These are phyloP conservation scores for Saccharomycopsis sp. DNA, from an alignment of 805 yeast genomes.

Conservation along the genomic window DNA sequence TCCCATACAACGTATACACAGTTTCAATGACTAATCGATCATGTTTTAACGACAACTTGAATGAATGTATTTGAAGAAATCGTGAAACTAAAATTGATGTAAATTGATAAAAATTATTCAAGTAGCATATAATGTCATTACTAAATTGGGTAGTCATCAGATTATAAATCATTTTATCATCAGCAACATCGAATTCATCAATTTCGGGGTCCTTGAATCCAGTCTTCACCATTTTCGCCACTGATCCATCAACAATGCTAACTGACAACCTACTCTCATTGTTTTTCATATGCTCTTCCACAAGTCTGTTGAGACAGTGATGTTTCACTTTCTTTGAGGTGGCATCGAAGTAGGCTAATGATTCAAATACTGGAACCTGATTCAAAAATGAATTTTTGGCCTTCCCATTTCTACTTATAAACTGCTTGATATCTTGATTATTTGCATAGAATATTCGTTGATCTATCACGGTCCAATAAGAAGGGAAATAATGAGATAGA, in stretches of 20 bases:
- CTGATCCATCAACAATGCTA: background rate
- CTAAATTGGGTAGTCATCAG: background rate
- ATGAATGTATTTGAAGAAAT: slow-evolving; percentile 2
- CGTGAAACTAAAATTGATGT: background rate
- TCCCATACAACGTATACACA: slow-evolving; percentile 1
- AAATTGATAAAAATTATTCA: slow-evolving; percentile 1
- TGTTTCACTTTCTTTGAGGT: background rate
- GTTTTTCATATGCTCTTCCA: background rate
- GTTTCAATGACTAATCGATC: background rate
- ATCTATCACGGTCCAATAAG: background rate
- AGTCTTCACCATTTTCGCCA: background rate
- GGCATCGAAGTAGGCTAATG: slow-evolving; percentile 3
- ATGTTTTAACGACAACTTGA: background rate
- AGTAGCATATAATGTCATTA: background rate
- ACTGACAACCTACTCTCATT: too few relatives aligned
- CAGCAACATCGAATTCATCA: background rate
- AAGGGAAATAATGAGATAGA: background rate
- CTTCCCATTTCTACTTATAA: background rate
- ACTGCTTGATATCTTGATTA: background rate
- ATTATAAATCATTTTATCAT: background rate
- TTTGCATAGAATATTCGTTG: background rate
- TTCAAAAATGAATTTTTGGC: background rate
- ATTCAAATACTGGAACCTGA: slow-evolving; percentile 7
- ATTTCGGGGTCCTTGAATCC: background rate
- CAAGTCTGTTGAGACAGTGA: background rate